phyloP scores from a whole-genome alignment of 805 yeast genomes.

The Geotrichum ghanense region DNA sequence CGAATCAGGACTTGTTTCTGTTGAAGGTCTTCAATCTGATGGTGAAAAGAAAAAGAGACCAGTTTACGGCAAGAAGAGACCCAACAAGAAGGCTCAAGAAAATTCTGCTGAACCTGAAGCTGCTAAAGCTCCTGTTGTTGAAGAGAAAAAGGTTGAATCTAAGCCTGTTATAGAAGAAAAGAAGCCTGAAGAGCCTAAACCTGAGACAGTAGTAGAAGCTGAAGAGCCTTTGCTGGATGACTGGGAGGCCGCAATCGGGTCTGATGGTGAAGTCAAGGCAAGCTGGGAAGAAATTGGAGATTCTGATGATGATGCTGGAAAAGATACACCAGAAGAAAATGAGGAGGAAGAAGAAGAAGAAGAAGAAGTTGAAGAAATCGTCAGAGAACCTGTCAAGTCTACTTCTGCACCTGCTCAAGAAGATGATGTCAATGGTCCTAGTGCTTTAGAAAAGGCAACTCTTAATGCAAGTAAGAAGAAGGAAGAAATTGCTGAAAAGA shows the following conservation, averaged over 20 bases:
- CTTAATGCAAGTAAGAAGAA: slow-evolving; percentile 25
- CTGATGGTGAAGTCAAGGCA: slow-evolving; percentile 41
- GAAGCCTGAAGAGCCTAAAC: slow-evolving; percentile 16
- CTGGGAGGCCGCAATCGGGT: slow-evolving; percentile 63
- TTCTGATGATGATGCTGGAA: slow-evolving; percentile 18
- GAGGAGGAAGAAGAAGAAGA: slow-evolving; percentile 14
- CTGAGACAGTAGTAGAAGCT: slow-evolving; percentile 27
- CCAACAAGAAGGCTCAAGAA: slow-evolving; percentile 8
- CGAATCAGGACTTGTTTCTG: slow-evolving; percentile 52
- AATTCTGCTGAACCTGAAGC: slow-evolving; percentile 11
- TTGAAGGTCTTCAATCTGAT: slow-evolving; percentile 52
- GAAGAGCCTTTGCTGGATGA: slow-evolving; percentile 64
- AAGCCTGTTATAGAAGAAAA: slow-evolving; percentile 7
- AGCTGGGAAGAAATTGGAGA: slow-evolving; percentile 18
- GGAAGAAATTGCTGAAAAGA: slow-evolving; percentile 31
- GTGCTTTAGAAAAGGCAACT: slow-evolving; percentile 19
- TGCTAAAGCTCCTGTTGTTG: slow-evolving; percentile 1
- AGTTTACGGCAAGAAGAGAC: slow-evolving; percentile 60
- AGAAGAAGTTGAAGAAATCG: slow-evolving; percentile 19
- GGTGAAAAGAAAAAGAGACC: slow-evolving; percentile 43
- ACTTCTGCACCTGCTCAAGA: slow-evolving; percentile 9
- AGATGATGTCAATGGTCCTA: slow-evolving; percentile 2
- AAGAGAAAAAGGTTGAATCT: slow-evolving; percentile 6
- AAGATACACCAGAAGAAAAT: slow-evolving; percentile 14
- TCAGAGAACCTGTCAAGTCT: slow-evolving; percentile 18